Evolutionary conservation across 139 green algal species (phyloP), one percentile per base, ranked within the genome.

Genomic region (Penium margaritaceum): DNA sequence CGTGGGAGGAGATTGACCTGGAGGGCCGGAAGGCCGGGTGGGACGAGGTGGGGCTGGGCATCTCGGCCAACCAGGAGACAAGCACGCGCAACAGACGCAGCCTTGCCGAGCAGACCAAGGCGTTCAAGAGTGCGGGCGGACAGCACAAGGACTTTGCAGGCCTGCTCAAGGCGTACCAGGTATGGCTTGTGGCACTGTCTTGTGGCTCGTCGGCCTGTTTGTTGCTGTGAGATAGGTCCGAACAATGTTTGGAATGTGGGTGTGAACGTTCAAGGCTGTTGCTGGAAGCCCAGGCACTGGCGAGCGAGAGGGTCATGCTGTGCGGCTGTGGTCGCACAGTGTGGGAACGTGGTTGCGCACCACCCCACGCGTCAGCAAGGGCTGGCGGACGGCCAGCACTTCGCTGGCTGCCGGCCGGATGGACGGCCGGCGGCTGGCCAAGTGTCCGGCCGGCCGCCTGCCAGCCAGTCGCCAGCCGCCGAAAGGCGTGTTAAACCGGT

Each of bases 101-200:
- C 39, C 75, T 92, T 32, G 85, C 88, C 39, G 85, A 91, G 29
- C 60, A 60, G 12, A 92, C 88, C 0, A 84, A 82, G 55, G 78
- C 61, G 15, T 79, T 73, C 39, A 79, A 64, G 38, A 67, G 46
- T 17, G 27, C 27, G 21, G 24, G 29, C 29, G 70, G 38, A 7
- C 27, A 72, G 24, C 30, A 72, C 27, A 53, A 53, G 61, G 62
- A 81, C 7, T 80, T 93, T 1, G 88, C 80, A 0, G 63, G 85
- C 1, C 67, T 96, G 64, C 82, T 96, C 12, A 91, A 90, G 60
- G 77, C 85, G 4, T 96, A 95, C 67, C 91, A 97, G 64, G 88
- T 74, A 95, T 72, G 58, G 32, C 21, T 38, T 19, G 0, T 58
- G 58, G 12, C n/a, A 64, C 3, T 63, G 39, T 57, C 19, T 54